Conservation (phyloP, 164 flowering plant genomes). For the Dillenia turbinata region DNA sequence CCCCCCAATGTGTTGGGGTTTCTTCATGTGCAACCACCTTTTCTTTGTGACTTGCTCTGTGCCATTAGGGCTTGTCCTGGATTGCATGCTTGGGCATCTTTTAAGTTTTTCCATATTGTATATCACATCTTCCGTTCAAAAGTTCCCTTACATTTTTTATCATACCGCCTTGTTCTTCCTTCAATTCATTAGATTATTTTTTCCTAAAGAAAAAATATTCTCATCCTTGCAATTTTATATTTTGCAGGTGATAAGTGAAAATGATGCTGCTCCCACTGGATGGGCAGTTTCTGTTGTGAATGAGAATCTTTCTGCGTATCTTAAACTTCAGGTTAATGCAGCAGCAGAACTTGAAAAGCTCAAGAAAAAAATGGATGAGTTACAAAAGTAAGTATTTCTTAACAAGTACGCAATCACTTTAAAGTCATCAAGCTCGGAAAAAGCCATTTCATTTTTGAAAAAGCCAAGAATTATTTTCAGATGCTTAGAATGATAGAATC, state of each 20-base stretch:
- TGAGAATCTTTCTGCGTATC: slow-evolving; percentile 71
- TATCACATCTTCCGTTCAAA: too few species aligned
- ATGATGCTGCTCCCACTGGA: slow-evolving; percentile 57
- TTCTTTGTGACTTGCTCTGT: too few species aligned
- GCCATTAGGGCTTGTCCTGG: too few species aligned
- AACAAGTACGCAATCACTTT: background rate
- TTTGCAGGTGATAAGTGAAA: slow-evolving; percentile 54
- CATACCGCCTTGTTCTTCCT: too few species aligned
- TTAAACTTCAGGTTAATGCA: slow-evolving; percentile 57
- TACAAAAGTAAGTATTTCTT: slow-evolving; percentile 46
- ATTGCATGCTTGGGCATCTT: too few species aligned
- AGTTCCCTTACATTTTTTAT: too few species aligned
- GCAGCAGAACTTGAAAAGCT: slow-evolving; percentile 81
- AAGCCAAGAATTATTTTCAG: background rate
- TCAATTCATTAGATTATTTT: background rate
- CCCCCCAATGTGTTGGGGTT: too few species aligned
- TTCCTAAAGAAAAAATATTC: background rate
- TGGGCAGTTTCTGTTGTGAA: slow-evolving; percentile 70
- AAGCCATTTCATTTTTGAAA: too few species aligned
- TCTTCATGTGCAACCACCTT: too few species aligned
- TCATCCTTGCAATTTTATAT: background rate
- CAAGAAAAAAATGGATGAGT: slow-evolving; percentile 62
- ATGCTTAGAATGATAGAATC: background rate
- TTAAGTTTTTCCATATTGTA: too few species aligned
- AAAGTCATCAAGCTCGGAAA: background rate